Conservation (phyloP, 805 yeast species). For the Yueomyces sp. region DNA sequence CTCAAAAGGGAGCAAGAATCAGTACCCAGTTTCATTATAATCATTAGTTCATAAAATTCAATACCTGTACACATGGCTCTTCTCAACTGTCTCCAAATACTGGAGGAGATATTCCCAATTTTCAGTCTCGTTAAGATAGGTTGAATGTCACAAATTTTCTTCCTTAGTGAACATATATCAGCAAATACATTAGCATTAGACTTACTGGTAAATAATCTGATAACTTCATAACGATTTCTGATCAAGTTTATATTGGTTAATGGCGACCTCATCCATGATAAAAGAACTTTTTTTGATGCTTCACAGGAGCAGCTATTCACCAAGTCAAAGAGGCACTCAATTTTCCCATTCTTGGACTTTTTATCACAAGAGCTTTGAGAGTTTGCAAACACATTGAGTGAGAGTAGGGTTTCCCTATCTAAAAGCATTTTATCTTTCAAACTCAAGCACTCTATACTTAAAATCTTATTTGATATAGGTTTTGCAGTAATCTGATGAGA, state of each 20-base stretch:
- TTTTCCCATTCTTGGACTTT: constrained; percentile 7
- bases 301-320: constrained; percentile 16
- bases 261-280: constrained; percentile 26
- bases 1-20: constrained; percentile 4
- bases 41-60: constrained; percentile 4
- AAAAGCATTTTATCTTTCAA: constrained; percentile 11
- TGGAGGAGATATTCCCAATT: constrained; percentile 15
- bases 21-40: constrained; percentile 4
- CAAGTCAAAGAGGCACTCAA: constrained; percentile 10
- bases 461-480: not conserved
- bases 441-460: not conserved
- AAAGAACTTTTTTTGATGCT: constrained; percentile 20
- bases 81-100: constrained; percentile 21
- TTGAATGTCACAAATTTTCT: constrained; percentile 21
- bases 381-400: constrained; percentile 15
- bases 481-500: not conserved
- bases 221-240: constrained; percentile 18
- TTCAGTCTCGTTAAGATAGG: constrained; percentile 10
- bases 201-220: constrained; percentile 14
- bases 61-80: constrained; percentile 12
- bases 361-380: constrained; percentile 4
- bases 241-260: constrained; percentile 17
- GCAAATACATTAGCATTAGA: constrained; percentile 10
- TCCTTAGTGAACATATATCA: constrained; percentile 11
- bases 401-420: constrained; percentile 14